A percentile compares a stretch with the other conserved stretches of the same genome.
Conservation (phyloP, 768 basidiomycete species). For the Macrolepiota albuminosa region DNA sequence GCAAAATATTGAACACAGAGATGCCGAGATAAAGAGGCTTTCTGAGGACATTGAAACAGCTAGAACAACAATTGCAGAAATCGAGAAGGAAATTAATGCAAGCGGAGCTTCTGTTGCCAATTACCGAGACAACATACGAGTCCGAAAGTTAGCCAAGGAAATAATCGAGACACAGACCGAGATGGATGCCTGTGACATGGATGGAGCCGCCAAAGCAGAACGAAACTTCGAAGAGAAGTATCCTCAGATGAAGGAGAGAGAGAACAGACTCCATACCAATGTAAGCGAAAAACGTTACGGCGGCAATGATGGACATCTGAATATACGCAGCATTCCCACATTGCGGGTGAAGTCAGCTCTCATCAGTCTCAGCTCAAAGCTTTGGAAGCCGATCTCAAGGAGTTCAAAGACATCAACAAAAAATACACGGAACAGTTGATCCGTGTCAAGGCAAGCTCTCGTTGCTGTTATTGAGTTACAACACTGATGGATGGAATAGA, state of each 20-base stretch:
- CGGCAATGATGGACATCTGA: background rate
- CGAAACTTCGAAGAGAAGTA: constrained; percentile 84
- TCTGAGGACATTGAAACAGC: constrained; percentile 31
- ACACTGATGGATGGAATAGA: constrained; percentile 40
- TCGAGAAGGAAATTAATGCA: constrained; percentile 79
- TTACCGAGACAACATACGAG: constrained; percentile 78
- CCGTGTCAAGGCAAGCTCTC: constrained; percentile 75
- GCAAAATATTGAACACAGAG: constrained; percentile 43
- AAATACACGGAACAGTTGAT: constrained; percentile 88
- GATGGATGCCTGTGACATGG: constrained; percentile 76
- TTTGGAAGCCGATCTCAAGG: constrained; percentile 66
- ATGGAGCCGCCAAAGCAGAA: constrained; percentile 78
- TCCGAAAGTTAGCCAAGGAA: constrained; percentile 62
- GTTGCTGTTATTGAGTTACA: background rate
- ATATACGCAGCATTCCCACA: constrained; percentile 60
- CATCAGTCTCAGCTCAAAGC: constrained; percentile 61
- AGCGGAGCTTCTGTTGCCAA: constrained; percentile 65
- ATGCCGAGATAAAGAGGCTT: constrained; percentile 32
- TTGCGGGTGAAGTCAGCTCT: constrained; percentile 80
- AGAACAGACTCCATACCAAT: constrained; percentile 65
- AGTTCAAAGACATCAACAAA: constrained; percentile 84
- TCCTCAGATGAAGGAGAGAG: constrained; percentile 62
- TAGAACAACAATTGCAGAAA: constrained; percentile 42
- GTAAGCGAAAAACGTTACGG: constrained; percentile 31
- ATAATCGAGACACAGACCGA: constrained; percentile 64